Base-by-base conservation (phyloP, 1,284 basidiomycete species). In the Cutaneotrichosporon mucoides region DNA sequence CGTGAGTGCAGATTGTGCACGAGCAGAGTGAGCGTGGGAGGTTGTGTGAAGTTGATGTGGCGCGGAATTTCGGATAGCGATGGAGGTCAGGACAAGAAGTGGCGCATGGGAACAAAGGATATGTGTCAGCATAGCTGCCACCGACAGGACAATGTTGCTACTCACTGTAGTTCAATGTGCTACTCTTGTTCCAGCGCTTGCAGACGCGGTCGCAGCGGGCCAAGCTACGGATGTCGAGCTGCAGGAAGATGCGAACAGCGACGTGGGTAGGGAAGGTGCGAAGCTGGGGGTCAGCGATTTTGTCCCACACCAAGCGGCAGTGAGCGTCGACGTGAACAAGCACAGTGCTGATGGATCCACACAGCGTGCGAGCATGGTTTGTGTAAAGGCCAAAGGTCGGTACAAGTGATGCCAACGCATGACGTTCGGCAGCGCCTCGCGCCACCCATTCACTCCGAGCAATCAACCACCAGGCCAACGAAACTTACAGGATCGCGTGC, bases 161-260 rank as follows among this genome's bases (percentile, higher is more conserved):
- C 85, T 59, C 65, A 90, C 91, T 86, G 73, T 94, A 92, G 76
- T 95, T 95, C 59, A 94, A 73, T 0, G 90, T 89, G 77, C 92
- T 89, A 63, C 89, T 91, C 75, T 85, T 86, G 62, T 82, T 84
- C 91, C 91, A 95, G 74, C 90, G 88, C 76, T 83, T 86, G 55
- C 85, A 90, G 5, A 94, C 90, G 47, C 86, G 78, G 33, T 90
- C 84, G 68, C 89, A 92, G 45, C 83, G 82, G 2, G 88, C 86
- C 37, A 95, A 83, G 56, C 89, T 84, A 55, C 77, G 77, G 43
- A 88, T 79, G n/a, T 83, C 76, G 4, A 95, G 80, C 58, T 78
- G 76, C 3, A 83, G 76, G 71, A 94, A 92, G 57, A 93, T 84
- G 34, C 83, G 80, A 67, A 92, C 90, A 0, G 86, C 85, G 10